Base-by-base conservation (phyloP, 1,284 basidiomycete genomes). In the Caloboletus firmus region DNA sequence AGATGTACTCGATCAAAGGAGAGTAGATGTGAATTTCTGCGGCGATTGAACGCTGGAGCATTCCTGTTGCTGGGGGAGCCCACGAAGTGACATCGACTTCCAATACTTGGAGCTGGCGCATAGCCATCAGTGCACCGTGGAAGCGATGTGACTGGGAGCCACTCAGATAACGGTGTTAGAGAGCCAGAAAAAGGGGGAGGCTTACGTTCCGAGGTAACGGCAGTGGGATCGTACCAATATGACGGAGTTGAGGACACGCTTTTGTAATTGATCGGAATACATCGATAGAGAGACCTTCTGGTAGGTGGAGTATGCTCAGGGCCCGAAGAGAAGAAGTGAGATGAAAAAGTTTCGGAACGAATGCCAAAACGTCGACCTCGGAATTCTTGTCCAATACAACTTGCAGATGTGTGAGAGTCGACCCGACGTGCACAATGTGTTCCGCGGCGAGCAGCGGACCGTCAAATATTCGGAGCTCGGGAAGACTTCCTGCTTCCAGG, bases 191-290 rank as follows among this genome's bases (percentile, higher is more conserved):
- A 44, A 12, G 47, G 46, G 46, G 28, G 9, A 35, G 13, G 41
- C 67, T 65, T 65, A 68, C 67, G 60, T 68, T 53, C 55, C 59
- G 59, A 52, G 64, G 64, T 30, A 71, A 57, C 13, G 67, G 69
- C n/a, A 71, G 55, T 51, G 70, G 64, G 30, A 72, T 67, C 28
- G 65, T 66, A 50, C 69, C 69, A 45, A 68, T 49, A 61, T 68
- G 52, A 57, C 66, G 70, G 57, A 68, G 70, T 51, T 64, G 64
- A 26, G 69, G 62, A 37, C 69, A 68, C 49, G 66, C 51, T 57
- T 49, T 67, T 55, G 70, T 60, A 56, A 68, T 70, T 65, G 59
- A 69, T 67, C 68, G 60, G 48, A 72, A 51, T 48, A 46, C 56
- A 53, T 59, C 57, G 43, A 61, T 53, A 28, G 67, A 57, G 20